Conservation (phyloP, 352 stramenopile genomes). For the Phytopythium vexans region DNA sequence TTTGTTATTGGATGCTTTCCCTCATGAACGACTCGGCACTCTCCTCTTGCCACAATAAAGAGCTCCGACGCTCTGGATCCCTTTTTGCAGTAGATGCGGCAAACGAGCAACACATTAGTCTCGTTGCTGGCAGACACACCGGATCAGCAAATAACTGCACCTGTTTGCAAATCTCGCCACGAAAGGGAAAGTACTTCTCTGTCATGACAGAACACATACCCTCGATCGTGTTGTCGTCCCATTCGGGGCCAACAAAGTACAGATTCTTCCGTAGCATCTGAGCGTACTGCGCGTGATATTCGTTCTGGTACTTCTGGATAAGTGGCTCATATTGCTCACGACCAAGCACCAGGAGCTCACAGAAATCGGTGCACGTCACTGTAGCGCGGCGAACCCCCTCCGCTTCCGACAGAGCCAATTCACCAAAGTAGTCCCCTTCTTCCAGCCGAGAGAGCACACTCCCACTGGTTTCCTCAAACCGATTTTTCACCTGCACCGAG, state of each 20-base stretch:
- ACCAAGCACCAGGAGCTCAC: conserved; percentile 69
- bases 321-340: conserved; percentile 81
- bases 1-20: conserved; percentile 74
- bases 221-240: conserved; percentile 80
- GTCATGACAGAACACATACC: conserved; percentile 85
- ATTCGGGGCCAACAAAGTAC: conserved; percentile 75
- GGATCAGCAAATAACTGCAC: conserved; percentile 12
- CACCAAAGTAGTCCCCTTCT: conserved; percentile 79
- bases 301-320: conserved; percentile 83
- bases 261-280: conserved; percentile 73
- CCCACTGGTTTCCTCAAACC: conserved; percentile 61
- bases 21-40: conserved; percentile 74
- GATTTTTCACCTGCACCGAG: conserved; percentile 64
- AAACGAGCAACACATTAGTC: conserved; percentile 3
- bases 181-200: conserved; percentile 75
- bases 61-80: conserved; percentile 68
- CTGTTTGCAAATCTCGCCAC: conserved; percentile 77
- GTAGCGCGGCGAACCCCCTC: conserved; percentile 70
- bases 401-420: conserved; percentile 65
- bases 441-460: conserved; percentile 62
- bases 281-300: conserved; percentile 78
- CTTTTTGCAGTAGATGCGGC: conserved; percentile 10
- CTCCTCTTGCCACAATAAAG: conserved; percentile 71
- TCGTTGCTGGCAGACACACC: not conserved
- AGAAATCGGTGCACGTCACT: conserved; percentile 66